Percentiles rank a stretch among this genome's conserved stretches.
phyloP scores from a whole-genome alignment of 495 filamentous ascomycete species.

The Jackrogersella minutella region DNA sequence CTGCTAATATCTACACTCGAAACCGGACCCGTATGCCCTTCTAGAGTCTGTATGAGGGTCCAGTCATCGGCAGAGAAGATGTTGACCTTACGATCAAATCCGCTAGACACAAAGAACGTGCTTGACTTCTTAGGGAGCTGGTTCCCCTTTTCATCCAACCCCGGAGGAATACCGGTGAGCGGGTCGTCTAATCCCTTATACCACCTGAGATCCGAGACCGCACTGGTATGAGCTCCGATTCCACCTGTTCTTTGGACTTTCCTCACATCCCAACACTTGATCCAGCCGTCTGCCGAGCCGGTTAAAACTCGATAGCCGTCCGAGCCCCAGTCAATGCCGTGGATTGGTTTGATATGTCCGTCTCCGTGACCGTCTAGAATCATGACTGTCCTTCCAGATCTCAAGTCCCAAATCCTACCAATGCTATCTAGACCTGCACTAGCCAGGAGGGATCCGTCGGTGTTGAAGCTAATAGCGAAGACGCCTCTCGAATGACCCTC shows the following conservation, averaged over 20 bases:
- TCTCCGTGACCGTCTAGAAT: constrained; percentile 84
- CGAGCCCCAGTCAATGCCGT: constrained; percentile 87
- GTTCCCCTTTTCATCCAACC: constrained; percentile 67
- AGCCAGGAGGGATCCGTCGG: constrained; percentile 87
- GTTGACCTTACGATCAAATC: constrained; percentile 96
- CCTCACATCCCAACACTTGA: constrained; percentile 97
- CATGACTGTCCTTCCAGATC: constrained; percentile 94
- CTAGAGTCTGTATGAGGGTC: constrained; percentile 85
- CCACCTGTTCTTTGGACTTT: constrained; percentile 82
- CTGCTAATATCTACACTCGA: constrained; percentile 84
- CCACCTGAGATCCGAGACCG: constrained; percentile 93
- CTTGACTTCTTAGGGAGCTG: constrained; percentile 72
- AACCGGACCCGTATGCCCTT: constrained; percentile 90
- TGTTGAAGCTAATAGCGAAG: constrained; percentile 86
- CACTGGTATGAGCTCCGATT: constrained; percentile 89
- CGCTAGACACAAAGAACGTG: constrained; percentile 88
- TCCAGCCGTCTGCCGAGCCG: constrained; percentile 92
- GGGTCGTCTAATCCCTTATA: constrained; percentile 82
- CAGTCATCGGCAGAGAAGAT: constrained; percentile 96
- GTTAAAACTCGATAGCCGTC: constrained; percentile 90
- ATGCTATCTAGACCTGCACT: constrained; percentile 93
- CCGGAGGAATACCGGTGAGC: constrained; percentile 62
- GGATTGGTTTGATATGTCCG: constrained; percentile 91
- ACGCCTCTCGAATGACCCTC: constrained; percentile 95
- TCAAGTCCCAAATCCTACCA: constrained; percentile 95